Evolutionary conservation across 352 stramenopile genomes (phyloP).

Genomic region (Globisporangium yorkense): DNA sequence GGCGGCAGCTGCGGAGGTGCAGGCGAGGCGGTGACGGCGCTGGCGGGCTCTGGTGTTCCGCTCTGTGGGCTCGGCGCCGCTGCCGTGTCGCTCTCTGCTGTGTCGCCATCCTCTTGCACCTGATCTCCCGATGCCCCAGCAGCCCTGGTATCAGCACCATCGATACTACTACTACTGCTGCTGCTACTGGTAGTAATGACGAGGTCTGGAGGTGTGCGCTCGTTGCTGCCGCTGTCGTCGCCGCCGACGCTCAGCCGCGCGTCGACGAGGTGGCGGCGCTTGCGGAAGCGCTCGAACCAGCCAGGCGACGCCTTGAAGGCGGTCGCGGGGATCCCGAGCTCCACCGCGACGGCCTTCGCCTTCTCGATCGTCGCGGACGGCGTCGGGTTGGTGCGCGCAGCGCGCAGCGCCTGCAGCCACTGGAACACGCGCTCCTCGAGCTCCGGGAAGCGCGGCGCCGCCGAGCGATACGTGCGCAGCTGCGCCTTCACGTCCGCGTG

Average conservation of each 20-base stretch:
- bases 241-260: constrained; percentile 10
- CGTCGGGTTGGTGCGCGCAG: constrained; percentile 8
- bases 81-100: neutral
- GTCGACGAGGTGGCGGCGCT: constrained; percentile 7
- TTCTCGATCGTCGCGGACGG: constrained; percentile 12
- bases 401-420: constrained; percentile 8
- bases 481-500: constrained; percentile 9
- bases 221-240: neutral
- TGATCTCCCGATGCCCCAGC: neutral
- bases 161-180: neutral
- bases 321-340: constrained; percentile 9
- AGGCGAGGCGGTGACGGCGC: too few species aligned
- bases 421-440: constrained; percentile 9
- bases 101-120: neutral
- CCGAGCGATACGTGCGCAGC: constrained; percentile 10
- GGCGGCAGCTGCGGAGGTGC: neutral
- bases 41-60: neutral
- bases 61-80: neutral
- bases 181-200: neutral
- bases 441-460: constrained; percentile 10
- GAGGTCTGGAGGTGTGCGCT: neutral
- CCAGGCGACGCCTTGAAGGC: constrained; percentile 12
- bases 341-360: constrained; percentile 4
- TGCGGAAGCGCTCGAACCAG: constrained; percentile 15
- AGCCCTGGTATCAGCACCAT: too few species aligned